Evolutionary conservation across 768 basidiomycete species (phyloP).

Genomic region (Calocera cornea): DNA sequence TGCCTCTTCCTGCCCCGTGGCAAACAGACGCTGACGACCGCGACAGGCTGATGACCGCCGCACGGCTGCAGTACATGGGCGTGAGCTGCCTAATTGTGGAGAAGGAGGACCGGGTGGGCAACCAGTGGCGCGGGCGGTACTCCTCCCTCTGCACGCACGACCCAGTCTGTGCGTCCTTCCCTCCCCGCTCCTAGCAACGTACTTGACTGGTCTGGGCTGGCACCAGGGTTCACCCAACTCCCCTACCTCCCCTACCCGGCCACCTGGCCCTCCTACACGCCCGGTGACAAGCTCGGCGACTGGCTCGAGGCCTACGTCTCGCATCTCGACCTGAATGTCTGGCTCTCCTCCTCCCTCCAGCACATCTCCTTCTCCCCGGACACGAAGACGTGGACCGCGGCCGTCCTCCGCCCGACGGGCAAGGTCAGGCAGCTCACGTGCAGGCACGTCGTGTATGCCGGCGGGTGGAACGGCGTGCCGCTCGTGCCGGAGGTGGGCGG

Average conservation of each 20-base stretch:
- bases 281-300: constrained; percentile 46
- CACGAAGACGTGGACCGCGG: background rate
- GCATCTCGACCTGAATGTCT: constrained; percentile 47
- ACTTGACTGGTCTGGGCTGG: background rate
- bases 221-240: constrained; percentile 41
- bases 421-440: constrained; percentile 25
- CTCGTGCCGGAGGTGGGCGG: background rate
- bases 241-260: constrained; percentile 50
- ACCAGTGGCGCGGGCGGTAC: constrained; percentile 55
- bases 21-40: background rate
- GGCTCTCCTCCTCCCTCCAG: constrained; percentile 29
- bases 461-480: constrained; percentile 25
- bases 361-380: background rate
- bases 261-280: constrained; percentile 45
- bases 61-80: constrained; percentile 49
- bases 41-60: constrained; percentile 36
- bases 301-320: constrained; percentile 57
- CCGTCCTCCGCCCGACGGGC: constrained; percentile 18
- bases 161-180: constrained; percentile 52
- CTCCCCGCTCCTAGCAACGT: too few species aligned
- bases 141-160: constrained; percentile 54
- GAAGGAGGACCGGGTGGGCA: constrained; percentile 43
- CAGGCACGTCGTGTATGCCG: constrained; percentile 41
- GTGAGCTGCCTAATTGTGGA: constrained; percentile 50
- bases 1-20: too few species aligned